A percentile compares a stretch with the other conserved stretches of the same genome.
These are phyloP conservation scores for Pulveroboletus ravenelii DNA, from an alignment of 768 basidiomycete species.

Conservation along the genomic window DNA sequence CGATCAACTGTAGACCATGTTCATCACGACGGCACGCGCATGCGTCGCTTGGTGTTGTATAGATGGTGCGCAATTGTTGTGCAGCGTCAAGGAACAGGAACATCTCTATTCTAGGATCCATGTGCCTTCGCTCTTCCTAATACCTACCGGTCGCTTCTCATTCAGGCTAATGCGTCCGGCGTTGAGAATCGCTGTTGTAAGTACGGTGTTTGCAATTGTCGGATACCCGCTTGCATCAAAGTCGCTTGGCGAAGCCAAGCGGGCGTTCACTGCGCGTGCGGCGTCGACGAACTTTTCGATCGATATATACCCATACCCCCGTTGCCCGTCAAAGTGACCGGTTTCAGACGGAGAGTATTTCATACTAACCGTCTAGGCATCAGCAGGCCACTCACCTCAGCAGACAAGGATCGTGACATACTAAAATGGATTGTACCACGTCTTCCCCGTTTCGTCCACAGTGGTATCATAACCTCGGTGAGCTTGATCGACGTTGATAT, in stretches of 20 bases:
- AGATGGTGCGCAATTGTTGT: conserved; percentile 9
- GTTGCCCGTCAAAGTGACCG: conserved; percentile 92
- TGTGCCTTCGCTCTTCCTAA: conserved; percentile 57
- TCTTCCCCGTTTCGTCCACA: conserved; percentile 77
- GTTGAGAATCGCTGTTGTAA: conserved; percentile 84
- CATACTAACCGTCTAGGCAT: conserved; percentile 51
- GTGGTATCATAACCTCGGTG: conserved; percentile 92
- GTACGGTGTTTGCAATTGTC: conserved; percentile 83
- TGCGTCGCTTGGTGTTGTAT: background rate
- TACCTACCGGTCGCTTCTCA: conserved; percentile 79
- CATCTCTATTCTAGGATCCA: conserved; percentile 63
- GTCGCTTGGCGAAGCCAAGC: conserved; percentile 56
- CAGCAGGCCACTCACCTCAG: conserved; percentile 1
- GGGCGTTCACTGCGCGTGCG: conserved; percentile 71
- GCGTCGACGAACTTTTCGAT: conserved; percentile 92
- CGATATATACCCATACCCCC: conserved; percentile 87
- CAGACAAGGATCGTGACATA: conserved; percentile 37
- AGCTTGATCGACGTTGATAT: conserved; percentile 89
- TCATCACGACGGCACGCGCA: too few species aligned
- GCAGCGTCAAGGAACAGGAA: background rate
- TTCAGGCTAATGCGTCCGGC: conserved; percentile 88
- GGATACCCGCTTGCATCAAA: conserved; percentile 81
- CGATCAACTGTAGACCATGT: too few species aligned
- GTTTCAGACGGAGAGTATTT: conserved; percentile 90
- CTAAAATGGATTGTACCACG: conserved; percentile 91